Conservation (phyloP, 2,329 filamentous ascomycete species). For the Talaromyces atroroseus region DNA sequence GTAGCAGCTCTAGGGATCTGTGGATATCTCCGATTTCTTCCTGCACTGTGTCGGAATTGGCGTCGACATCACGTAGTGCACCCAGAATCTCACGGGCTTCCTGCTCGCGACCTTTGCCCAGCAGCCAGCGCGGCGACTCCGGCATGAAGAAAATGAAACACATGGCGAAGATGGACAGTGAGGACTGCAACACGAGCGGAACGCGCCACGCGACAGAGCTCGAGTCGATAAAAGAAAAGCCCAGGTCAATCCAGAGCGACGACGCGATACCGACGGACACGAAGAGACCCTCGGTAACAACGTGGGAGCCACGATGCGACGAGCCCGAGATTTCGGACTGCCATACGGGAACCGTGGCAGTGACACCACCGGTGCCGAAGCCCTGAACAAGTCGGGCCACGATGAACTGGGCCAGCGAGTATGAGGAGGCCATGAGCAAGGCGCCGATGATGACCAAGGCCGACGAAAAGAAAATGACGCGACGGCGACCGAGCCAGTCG, state of each 20-base stretch:
- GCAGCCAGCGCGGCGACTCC: conserved; percentile 15
- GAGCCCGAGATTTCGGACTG: conserved; percentile 33
- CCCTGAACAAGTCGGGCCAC: conserved; percentile 42
- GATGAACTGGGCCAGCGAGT: conserved; percentile 40
- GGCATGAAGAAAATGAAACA: conserved; percentile 12
- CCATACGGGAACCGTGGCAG: conserved; percentile 46
- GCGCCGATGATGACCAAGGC: conserved; percentile 39
- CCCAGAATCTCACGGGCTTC: conserved; percentile 13
- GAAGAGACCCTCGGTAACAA: conserved; percentile 48
- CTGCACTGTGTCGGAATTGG: conserved; percentile 33
- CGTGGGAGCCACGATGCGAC: conserved; percentile 44
- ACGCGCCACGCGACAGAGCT: conserved; percentile 41
- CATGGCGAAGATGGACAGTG: conserved; percentile 29
- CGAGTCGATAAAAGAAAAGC: conserved; percentile 33
- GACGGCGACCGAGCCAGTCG: conserved; percentile 40
- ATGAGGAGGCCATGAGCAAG: conserved; percentile 42
- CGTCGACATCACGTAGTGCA: conserved; percentile 38
- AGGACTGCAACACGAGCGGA: conserved; percentile 31
- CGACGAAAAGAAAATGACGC: conserved; percentile 37
- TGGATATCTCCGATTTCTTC: conserved; percentile 37
- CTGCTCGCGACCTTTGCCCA: conserved; percentile 12
- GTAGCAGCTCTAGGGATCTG: conserved; percentile 29
- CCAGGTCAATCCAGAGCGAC: conserved; percentile 47
- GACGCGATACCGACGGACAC: conserved; percentile 43
- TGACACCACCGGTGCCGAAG: conserved; percentile 39